Percentiles rank a stretch among this genome's conserved stretches.
phyloP scores from a whole-genome alignment of 164 flowering plant genomes.

The Berberis vulgaris region DNA sequence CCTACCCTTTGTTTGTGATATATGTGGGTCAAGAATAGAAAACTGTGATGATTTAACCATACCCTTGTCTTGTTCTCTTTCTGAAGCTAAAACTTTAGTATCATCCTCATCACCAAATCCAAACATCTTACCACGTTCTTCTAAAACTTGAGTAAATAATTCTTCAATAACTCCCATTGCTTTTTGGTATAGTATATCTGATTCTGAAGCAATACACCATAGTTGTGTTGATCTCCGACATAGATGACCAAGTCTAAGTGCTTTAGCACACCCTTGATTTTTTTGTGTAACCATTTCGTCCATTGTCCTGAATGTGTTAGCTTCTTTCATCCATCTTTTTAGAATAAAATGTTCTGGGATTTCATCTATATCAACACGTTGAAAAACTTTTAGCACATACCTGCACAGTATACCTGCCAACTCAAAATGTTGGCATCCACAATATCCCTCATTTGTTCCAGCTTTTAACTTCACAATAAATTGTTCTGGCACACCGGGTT shows the following conservation, averaged over 20 bases:
- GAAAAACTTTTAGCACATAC: not conserved
- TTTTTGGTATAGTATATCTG: not conserved
- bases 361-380: not conserved
- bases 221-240: not conserved
- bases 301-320: not conserved
- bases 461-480: not conserved
- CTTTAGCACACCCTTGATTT: not conserved
- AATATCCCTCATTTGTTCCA: not conserved
- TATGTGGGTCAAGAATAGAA: too few relatives aligned
- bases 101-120: too few relatives aligned
- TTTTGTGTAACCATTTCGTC: not conserved
- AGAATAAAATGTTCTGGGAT: not conserved
- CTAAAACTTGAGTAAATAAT: too few relatives aligned
- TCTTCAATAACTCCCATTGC: too few relatives aligned
- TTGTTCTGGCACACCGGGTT: not conserved
- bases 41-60: too few relatives aligned
- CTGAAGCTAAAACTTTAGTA: too few relatives aligned
- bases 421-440: not conserved
- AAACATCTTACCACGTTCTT: too few relatives aligned
- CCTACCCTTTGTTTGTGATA: too few relatives aligned
- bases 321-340: conserved; percentile 1
- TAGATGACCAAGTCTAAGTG: not conserved
- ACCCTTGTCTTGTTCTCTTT: too few relatives aligned
- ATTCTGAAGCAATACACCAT: not conserved
- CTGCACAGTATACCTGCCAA: not conserved